Percentiles rank a stretch among this genome's conserved stretches.
phyloP scores from a whole-genome alignment of 345 rosid species.

The Rhodomyrtus tomentosa region DNA sequence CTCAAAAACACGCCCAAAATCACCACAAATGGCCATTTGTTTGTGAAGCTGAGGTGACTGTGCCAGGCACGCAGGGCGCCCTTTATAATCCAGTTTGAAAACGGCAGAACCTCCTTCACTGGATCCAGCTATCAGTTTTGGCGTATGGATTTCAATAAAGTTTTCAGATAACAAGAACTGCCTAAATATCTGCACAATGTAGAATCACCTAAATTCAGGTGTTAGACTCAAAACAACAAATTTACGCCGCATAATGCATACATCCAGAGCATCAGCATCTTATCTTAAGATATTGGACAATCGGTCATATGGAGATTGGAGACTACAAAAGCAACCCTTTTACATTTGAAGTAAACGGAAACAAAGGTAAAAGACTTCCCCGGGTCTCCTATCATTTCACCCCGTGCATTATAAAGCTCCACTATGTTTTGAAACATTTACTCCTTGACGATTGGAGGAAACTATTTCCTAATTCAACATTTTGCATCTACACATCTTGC shows the following conservation, averaged over 20 bases:
- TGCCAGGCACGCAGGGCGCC: constrained; percentile 80
- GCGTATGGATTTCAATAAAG: constrained; percentile 80
- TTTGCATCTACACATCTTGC: neutral
- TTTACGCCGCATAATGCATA: neutral
- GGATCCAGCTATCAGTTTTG: constrained; percentile 75
- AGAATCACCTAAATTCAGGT: neutral
- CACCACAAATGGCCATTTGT: constrained; percentile 85
- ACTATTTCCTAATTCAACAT: neutral
- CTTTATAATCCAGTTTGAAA: constrained; percentile 81
- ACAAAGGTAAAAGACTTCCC: neutral
- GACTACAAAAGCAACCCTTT: neutral
- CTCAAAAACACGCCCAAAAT: constrained; percentile 68
- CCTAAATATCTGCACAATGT: constrained; percentile 49
- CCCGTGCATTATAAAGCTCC: neutral
- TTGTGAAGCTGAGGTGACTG: constrained; percentile 97
- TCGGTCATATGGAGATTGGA: neutral
- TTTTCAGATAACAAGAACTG: constrained; percentile 37
- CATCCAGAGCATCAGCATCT: neutral
- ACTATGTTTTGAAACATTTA: neutral
- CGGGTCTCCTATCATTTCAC: neutral
- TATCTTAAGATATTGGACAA: neutral
- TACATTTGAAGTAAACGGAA: neutral
- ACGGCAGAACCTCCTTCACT: constrained; percentile 99
- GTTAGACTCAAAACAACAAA: neutral
- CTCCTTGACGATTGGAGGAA: neutral